Base-by-base conservation (phyloP, 1,284 basidiomycete species). In the Cryptococcus maquisensis region DNA sequence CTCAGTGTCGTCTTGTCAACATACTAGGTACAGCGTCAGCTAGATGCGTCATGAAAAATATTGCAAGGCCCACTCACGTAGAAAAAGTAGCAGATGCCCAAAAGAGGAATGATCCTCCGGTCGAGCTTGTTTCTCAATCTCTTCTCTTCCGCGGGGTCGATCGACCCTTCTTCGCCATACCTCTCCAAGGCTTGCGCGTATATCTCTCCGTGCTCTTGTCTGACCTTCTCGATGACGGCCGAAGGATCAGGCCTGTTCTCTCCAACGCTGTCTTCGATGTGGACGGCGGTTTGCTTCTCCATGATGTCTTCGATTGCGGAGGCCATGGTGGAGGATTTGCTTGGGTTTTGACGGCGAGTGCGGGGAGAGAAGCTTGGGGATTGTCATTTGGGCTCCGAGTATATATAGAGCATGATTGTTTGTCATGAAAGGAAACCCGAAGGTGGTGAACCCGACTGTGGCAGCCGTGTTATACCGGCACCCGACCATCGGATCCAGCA, bases 81-180 rank as follows among this genome's bases (percentile, higher is more conserved):
- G 64, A 71, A 72, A 52, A 70, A 67, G 56, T 73, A 73, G 50
- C 69, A 71, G 24, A 75, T 57, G 23, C 67, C 71, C 10, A 73
- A 56, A 0, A 68, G 47, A 2, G 72, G 71, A 39, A 74, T 54
- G 51, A 75, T 67, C n/a, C 64, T 45, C 16, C 54, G 28, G 55
- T 71, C 70, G 32, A 72, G 60, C 52, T 69, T 71, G 28, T 63
- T 56, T 47, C 68, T 66, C 3, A 76, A 59, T 26, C 54, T 57
- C 62, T 69, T 72, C 60, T 76, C 74, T 2, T 52, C 62, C 5
- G 39, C 64, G 7, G 68, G 65, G 46, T 69, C 65, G 43, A 76
- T 71, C 16, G 54, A 52, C 0, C 68, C 71, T 13, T 73, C 72
- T 13, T 57, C 41, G 3, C 69, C 67, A 48, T 73, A 73, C 47